Conservation (phyloP, 2,329 filamentous ascomycete genomes). For the Xylariaceae sp. region DNA sequence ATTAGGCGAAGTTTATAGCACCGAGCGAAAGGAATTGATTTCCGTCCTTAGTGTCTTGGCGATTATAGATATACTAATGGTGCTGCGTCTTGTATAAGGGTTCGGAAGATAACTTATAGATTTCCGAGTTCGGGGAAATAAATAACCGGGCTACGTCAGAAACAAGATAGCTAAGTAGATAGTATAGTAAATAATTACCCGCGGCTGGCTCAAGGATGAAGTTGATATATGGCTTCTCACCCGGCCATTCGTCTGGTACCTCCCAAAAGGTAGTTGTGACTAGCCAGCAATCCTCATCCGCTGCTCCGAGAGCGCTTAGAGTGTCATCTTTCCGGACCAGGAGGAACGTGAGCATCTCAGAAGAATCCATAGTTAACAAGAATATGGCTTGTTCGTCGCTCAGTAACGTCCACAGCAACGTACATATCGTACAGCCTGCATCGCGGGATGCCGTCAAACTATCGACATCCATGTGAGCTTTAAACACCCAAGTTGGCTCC, state of each 20-base stretch:
- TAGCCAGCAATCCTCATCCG: background rate
- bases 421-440: background rate
- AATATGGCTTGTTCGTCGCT: background rate
- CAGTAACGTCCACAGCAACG: background rate
- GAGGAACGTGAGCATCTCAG: background rate
- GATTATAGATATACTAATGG: too few relatives aligned
- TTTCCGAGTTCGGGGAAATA: too few relatives aligned
- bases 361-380: background rate
- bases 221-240: background rate
- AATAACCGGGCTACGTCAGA: background rate
- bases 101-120: too few relatives aligned
- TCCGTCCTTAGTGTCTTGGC: background rate
- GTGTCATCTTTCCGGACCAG: background rate
- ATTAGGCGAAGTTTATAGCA: background rate
- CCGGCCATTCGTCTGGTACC: background rate
- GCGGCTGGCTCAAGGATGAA: background rate
- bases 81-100: too few relatives aligned
- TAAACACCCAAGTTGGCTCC: background rate
- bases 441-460: background rate
- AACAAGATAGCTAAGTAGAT: background rate
- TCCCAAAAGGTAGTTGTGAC: background rate
- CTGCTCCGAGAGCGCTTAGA: background rate
- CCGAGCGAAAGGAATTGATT: background rate
- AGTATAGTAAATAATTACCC: background rate
- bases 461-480: background rate